Evolutionary conservation across 2,329 filamentous ascomycete genomes (phyloP).

Genomic region (Fusarium pininemorale): DNA sequence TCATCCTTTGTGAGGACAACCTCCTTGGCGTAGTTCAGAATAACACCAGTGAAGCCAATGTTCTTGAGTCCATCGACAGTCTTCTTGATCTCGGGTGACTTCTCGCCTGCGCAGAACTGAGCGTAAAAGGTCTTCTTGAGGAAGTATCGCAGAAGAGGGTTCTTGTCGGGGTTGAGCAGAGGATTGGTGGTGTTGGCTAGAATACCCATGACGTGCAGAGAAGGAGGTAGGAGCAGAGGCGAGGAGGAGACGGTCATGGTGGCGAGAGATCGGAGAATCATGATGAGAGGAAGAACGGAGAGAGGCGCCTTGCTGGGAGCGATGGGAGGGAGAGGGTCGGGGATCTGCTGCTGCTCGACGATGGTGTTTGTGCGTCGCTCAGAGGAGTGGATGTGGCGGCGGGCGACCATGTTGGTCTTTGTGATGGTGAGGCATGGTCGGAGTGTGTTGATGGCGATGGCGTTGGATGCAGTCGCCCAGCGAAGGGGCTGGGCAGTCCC

Average conservation of each 20-base stretch:
- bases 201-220: conserved; percentile 71
- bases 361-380: conserved; percentile 49
- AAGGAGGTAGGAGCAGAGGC: conserved; percentile 73
- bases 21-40: conserved; percentile 85
- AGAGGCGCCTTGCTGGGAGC: conserved; percentile 58
- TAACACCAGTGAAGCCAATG: conserved; percentile 84
- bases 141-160: conserved; percentile 73
- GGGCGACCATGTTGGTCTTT: conserved; percentile 23
- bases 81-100: conserved; percentile 69
- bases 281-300: conserved; percentile 71
- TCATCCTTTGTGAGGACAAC: conserved; percentile 73
- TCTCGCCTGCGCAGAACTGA: conserved; percentile 90
- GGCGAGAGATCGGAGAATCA: conserved; percentile 73
- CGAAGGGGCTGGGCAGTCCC: conserved; percentile 40
- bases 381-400: conserved; percentile 50
- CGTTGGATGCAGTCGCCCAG: conserved; percentile 33
- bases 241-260: conserved; percentile 78
- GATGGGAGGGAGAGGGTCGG: conserved; percentile 43
- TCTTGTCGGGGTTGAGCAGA: conserved; percentile 77
- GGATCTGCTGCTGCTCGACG: conserved; percentile 44
- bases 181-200: conserved; percentile 75
- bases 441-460: conserved; percentile 30
- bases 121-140: conserved; percentile 87
- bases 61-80: conserved; percentile 73
- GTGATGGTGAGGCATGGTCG: conserved; percentile 35